Percentiles rank a stretch among this genome's conserved stretches.
Evolutionary conservation across 1,284 basidiomycete species (phyloP).

Genomic region (Ganoderma boninense): DNA sequence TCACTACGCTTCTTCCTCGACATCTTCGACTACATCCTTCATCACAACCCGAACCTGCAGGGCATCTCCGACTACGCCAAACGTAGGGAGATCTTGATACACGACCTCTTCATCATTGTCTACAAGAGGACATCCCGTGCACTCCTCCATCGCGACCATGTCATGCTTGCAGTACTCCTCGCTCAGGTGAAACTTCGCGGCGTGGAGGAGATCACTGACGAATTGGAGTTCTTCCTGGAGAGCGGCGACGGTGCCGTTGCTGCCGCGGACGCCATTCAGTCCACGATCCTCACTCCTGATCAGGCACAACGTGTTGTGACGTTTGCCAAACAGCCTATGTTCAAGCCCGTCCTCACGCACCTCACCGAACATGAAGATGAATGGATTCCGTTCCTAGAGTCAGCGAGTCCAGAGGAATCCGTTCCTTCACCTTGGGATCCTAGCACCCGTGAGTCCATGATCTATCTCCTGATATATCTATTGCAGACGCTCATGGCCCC

Average conservation of each 20-base stretch:
- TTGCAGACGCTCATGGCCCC: not conserved
- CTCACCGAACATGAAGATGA: slow-evolving; percentile 68
- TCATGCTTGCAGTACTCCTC: slow-evolving; percentile 91
- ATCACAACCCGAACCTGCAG: slow-evolving; percentile 90
- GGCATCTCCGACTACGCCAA: slow-evolving; percentile 78
- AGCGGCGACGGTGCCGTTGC: slow-evolving; percentile 76
- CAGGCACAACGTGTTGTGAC: slow-evolving; percentile 74
- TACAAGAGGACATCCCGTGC: slow-evolving; percentile 93
- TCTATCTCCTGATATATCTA: slow-evolving; percentile 16
- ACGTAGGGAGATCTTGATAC: slow-evolving; percentile 86
- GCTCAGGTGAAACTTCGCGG: slow-evolving; percentile 91
- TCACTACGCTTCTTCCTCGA: slow-evolving; percentile 98
- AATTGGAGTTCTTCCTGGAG: slow-evolving; percentile 92
- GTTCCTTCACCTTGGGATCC: slow-evolving; percentile 85
- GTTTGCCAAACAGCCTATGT: slow-evolving; percentile 76
- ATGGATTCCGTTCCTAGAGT: slow-evolving; percentile 84
- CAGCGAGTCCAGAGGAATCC: slow-evolving; percentile 73
- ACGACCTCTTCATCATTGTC: slow-evolving; percentile 91
- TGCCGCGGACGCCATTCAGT: slow-evolving; percentile 48
- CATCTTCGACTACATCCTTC: slow-evolving; percentile 95
- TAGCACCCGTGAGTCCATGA: slow-evolving; percentile 68
- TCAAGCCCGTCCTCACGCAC: slow-evolving; percentile 81
- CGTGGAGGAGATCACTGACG: slow-evolving; percentile 81
- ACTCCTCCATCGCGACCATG: slow-evolving; percentile 90
- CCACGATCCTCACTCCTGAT: slow-evolving; percentile 66